Percentiles rank a stretch among this genome's conserved stretches.
phyloP scores from a whole-genome alignment of 352 stramenopile genomes.

The Pythium folliculosum region DNA sequence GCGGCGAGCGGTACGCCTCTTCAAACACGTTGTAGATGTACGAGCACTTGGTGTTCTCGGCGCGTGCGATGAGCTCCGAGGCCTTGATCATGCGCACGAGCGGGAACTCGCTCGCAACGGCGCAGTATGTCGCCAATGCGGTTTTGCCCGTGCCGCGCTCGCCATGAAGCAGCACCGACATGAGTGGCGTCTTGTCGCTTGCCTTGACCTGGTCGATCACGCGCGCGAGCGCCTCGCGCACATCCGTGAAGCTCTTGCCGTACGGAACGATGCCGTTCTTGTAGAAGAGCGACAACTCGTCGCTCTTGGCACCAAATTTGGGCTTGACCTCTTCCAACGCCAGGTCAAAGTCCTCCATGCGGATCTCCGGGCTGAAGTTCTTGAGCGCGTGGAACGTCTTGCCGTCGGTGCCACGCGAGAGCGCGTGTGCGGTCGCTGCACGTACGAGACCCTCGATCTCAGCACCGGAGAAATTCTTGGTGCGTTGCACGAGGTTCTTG shows the following conservation, averaged over 20 bases:
- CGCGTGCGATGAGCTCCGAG: constrained; percentile 96
- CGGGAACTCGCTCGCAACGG: constrained; percentile 95
- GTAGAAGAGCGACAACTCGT: constrained; percentile 94
- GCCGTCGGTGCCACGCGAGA: constrained; percentile 79
- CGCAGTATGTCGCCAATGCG: constrained; percentile 96
- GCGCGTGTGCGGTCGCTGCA: constrained; percentile 85
- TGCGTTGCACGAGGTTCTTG: constrained; percentile 92
- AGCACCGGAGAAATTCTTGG: constrained; percentile 99
- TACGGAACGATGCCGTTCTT: constrained; percentile 98
- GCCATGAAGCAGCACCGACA: constrained; percentile 97
- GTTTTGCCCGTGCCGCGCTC: constrained; percentile 95
- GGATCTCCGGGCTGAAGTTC: constrained; percentile 80
- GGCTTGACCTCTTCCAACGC: constrained; percentile 96
- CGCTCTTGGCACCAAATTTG: constrained; percentile 95
- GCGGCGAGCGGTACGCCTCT: constrained; percentile 97
- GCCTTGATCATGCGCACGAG: constrained; percentile 98
- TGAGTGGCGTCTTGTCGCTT: constrained; percentile 95
- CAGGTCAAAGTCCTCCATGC: constrained; percentile 94
- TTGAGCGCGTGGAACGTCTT: constrained; percentile 81
- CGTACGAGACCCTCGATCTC: constrained; percentile 99
- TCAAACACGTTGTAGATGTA: constrained; percentile 95
- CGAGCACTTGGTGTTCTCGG: constrained; percentile 93
- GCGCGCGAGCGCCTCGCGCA: constrained; percentile 90
- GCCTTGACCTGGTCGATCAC: constrained; percentile 95
- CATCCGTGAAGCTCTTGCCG: constrained; percentile 92